Evolutionary conservation across 208 protist species (phyloP), one percentile per base, ranked within the genome.

Genomic region (Vickermania ingenoplastis): DNA sequence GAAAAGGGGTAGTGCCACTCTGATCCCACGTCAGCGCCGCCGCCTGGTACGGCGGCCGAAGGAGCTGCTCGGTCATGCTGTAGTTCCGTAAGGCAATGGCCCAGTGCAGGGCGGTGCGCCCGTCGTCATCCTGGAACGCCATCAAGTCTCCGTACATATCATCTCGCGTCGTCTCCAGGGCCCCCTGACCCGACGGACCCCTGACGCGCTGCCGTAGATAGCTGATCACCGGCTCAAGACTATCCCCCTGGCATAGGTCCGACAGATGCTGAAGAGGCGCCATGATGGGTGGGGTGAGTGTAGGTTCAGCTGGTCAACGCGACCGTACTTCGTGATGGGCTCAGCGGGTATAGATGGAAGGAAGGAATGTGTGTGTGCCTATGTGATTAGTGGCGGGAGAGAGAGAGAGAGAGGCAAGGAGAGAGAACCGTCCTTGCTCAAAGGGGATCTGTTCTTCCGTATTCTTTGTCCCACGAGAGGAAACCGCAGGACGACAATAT

Each of bases 61-160:
- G 77, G 17, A 96, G 73, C 3, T 29, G 74, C 3, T 17, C 64
- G 1, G 80, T 87, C 22, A 96, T 61, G 0, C 73, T 73, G 36
- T 81, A 92, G 71, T 91, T 90, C 53, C 74, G 67, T 49, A 92
- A 63, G 3, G 87, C 81, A 1, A 94, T 55, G 0, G 90, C 83
- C 90, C 90, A 96, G 63, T 96, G 90, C 21, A 94, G 72, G 0
- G 86, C 81, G 1, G 90, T 94, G 57, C 90, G 76, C n/a, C 87
- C 90, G 52, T 96, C 90, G 30, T 54, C 78, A 48, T 96, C 90
- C 13, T 67, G 83, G 57, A 83, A 87, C 17, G 79, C 72, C 83
- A 45, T 45, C 36, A 45, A 45, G 17, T 45, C 36, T 7, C 17
- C 36, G 36, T 79, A 90, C 17, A 90, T 54, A 13, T 77, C 79